Conservation (phyloP, 148 eudicot species). For the Cornus kousa region DNA sequence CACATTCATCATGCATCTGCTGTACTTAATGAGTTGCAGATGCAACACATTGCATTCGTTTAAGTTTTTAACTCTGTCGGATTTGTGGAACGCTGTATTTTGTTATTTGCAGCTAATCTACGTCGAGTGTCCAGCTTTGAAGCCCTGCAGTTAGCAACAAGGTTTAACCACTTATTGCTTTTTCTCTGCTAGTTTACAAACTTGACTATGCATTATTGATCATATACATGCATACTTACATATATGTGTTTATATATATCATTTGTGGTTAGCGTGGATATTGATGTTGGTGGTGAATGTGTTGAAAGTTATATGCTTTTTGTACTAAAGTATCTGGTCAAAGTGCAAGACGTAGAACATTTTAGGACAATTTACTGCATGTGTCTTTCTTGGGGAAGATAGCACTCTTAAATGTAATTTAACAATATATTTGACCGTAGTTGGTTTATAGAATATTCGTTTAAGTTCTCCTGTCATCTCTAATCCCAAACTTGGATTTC, state of each 20-base stretch:
- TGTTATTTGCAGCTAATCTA: slow-evolving; percentile 46
- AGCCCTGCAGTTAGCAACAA: slow-evolving; percentile 60
- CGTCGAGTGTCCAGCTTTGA: slow-evolving; percentile 59
- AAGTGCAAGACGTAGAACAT: neutral
- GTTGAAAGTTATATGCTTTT: neutral
- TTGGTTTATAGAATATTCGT: neutral
- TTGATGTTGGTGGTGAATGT: neutral
- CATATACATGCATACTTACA: neutral
- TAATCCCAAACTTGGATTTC: neutral
- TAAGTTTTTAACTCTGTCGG: neutral
- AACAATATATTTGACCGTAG: neutral
- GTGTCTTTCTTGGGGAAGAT: neutral
- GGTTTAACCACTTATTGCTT: slow-evolving; percentile 35
- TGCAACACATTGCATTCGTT: neutral
- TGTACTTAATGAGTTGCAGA: neutral
- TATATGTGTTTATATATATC: neutral
- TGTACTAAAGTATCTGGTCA: neutral
- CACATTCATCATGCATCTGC: neutral
- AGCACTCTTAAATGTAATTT: neutral
- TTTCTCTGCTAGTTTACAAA: neutral
- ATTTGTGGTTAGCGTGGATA: neutral
- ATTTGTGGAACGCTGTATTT: neutral
- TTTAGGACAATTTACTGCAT: neutral
- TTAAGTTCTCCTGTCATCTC: neutral
- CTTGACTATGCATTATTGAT: neutral